Percentiles rank a stretch among this genome's conserved stretches.
These are phyloP conservation scores for Rhizoctonia solani DNA, from an alignment of 1,284 basidiomycete species.

Conservation along the genomic window DNA sequence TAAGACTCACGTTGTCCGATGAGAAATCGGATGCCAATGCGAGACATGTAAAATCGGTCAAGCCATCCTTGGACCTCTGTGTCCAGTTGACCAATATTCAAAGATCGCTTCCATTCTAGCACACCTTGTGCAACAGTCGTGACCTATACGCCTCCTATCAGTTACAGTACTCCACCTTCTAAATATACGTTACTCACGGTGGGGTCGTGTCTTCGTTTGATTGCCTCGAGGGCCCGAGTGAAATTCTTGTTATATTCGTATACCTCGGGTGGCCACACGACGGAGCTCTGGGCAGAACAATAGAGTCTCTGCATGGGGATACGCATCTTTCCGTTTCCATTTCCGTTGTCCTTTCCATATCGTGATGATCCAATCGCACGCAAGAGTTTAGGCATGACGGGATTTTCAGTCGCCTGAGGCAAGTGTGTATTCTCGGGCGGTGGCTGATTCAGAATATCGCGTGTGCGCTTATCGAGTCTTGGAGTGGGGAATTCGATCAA, in stretches of 20 bases:
- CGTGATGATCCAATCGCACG: constrained; percentile 21
- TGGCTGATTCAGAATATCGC: constrained; percentile 64
- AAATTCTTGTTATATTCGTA: constrained; percentile 93
- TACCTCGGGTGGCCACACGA: constrained; percentile 87
- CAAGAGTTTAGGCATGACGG: constrained; percentile 54
- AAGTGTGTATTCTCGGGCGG: constrained; percentile 51
- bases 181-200: constrained; percentile 62
- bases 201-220: constrained; percentile 95
- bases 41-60: constrained; percentile 96
- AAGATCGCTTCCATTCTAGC: constrained; percentile 59
- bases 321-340: constrained; percentile 54
- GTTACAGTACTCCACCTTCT: background rate
- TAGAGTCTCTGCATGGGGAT: constrained; percentile 68
- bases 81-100: constrained; percentile 64
- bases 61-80: constrained; percentile 94
- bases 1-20: constrained; percentile 83
- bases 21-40: constrained; percentile 95
- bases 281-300: constrained; percentile 48
- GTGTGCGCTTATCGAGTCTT: constrained; percentile 67
- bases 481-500: constrained; percentile 82
- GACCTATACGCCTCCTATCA: background rate
- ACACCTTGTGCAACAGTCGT: constrained; percentile 93
- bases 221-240: constrained; percentile 83
- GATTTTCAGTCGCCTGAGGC: constrained; percentile 73
- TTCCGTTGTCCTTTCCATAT: constrained; percentile 36